Percentiles rank a stretch among this genome's conserved stretches.
Conservation (phyloP, 108 stramenopile genomes). For the Skeletonema costatum region DNA sequence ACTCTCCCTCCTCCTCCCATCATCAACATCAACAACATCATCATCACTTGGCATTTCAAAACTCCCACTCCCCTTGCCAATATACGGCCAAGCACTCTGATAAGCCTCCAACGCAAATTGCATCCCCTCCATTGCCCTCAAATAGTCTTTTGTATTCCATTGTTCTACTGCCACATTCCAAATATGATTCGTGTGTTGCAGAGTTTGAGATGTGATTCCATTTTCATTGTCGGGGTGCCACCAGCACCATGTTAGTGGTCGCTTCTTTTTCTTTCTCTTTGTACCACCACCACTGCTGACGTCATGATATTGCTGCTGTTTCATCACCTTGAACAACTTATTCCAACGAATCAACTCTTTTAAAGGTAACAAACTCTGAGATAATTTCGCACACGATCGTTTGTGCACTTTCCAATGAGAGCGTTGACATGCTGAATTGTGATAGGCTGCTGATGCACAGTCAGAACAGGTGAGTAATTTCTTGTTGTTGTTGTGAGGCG, state of each 20-base stretch:
- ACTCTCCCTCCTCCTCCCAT: too few species aligned
- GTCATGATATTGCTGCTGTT: not conserved
- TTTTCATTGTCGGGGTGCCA: not conserved
- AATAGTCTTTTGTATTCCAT: slow-evolving; percentile 56
- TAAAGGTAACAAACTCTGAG: slow-evolving; percentile 31
- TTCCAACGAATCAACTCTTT: slow-evolving; percentile 39
- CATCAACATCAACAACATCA: not conserved
- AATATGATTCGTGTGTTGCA: slow-evolving; percentile 1
- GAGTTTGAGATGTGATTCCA: slow-evolving; percentile 5
- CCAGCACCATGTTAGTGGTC: not conserved
- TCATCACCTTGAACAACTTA: not conserved
- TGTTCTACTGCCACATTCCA: slow-evolving; percentile 31
- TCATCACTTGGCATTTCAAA: not conserved
- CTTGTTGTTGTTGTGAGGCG: not conserved
- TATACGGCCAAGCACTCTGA: slow-evolving; percentile 20
- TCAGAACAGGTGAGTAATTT: slow-evolving; percentile 44
- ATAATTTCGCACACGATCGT: slow-evolving; percentile 28
- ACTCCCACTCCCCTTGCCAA: not conserved
- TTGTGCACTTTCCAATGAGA: slow-evolving; percentile 55
- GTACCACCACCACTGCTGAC: not conserved
- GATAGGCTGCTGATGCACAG: slow-evolving; percentile 55
- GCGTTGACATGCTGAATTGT: slow-evolving; percentile 49
- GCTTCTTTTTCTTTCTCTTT: not conserved
- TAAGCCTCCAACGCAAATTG: slow-evolving; percentile 47
- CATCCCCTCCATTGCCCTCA: slow-evolving; percentile 56